Base-by-base conservation (phyloP, 495 filamentous ascomycete species). In the Penicillium cinerascens region DNA sequence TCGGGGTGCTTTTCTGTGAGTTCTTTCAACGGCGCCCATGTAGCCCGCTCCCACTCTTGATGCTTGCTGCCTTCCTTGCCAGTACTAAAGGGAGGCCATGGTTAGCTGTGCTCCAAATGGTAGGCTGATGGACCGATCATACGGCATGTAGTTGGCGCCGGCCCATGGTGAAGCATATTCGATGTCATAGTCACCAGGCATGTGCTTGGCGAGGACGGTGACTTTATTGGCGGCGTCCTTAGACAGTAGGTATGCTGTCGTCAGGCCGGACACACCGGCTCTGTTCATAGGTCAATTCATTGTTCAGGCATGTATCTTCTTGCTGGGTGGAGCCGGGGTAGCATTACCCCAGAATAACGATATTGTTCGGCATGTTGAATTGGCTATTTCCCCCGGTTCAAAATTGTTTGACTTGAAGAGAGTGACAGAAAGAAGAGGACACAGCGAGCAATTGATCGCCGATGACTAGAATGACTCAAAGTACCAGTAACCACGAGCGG, bases 121-220 rank as follows among this genome's bases (percentile, higher is more conserved):
- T 45, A 2, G 18, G 26, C 3, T 9, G 16, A 13, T 48, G 9
- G n/a, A 33, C 65, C n/a, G n/a, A n/a, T n/a, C 79, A 29, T 72
- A 95, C 89, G 93, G 93, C 55, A 93, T 60, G 54, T 86, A 92
- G 65, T 97, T 96, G 35, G 93, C 95, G 43, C 95, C 93, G 20
- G 93, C 93, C 87, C 89, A 96, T 0, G 93, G 93, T 16, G 89
- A 95, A 3, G 90, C 85, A 67, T 97, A 98, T 81, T 97, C 91
- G 47, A 93, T 87, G 62, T 97, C 92, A 72, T 96, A 96, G 74
- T 98, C 93, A 33, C 93, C 93, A 0, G 93, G 93, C 95, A 98
- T 96, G 61, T 97, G 92, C 67, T 96, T 97, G 20, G 91, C 89
- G 3, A 92, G 76, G 21, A 98, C 79, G 3, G 91, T 96, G 53